Evolutionary conservation across 2,329 filamentous ascomycete species (phyloP).

Genomic region (Aciculosporium take): DNA sequence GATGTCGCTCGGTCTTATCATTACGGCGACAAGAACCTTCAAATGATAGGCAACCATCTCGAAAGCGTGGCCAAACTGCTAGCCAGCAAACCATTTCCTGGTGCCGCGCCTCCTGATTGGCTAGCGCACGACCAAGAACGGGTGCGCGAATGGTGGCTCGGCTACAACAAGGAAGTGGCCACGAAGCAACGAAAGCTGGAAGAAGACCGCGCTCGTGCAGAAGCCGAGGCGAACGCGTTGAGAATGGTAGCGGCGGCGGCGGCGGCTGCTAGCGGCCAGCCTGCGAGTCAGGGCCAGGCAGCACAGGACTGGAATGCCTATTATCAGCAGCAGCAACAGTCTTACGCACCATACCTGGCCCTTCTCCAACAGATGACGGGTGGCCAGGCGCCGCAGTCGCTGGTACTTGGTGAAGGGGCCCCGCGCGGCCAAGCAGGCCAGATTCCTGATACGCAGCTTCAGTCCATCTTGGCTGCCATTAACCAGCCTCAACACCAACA

Average conservation of each 20-base stretch:
- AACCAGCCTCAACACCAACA: slow-evolving; percentile 17
- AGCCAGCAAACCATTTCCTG: slow-evolving; percentile 32
- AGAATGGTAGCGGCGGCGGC: slow-evolving; percentile 9
- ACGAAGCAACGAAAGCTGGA: slow-evolving; percentile 25
- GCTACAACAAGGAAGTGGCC: slow-evolving; percentile 27
- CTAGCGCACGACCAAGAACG: slow-evolving; percentile 31
- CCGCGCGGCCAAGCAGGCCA: slow-evolving; percentile 13
- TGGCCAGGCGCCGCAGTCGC: slow-evolving; percentile 16
- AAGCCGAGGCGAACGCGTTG: slow-evolving; percentile 19
- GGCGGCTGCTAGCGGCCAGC: slow-evolving; percentile 6
- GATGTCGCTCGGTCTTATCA: slow-evolving; percentile 19
- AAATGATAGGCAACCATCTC: slow-evolving; percentile 27
- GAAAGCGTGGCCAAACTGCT: slow-evolving; percentile 28
- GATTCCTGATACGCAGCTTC: slow-evolving; percentile 24
- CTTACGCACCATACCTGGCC: slow-evolving; percentile 28
- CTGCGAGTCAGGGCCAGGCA: slow-evolving; percentile 7
- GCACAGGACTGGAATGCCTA: slow-evolving; percentile 17
- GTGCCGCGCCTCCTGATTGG: slow-evolving; percentile 38
- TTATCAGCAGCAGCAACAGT: slow-evolving; percentile 14
- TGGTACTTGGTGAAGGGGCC: slow-evolving; percentile 6
- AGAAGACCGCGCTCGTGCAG: slow-evolving; percentile 21
- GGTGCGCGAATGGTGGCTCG: slow-evolving; percentile 38
- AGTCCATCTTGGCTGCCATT: slow-evolving; percentile 30
- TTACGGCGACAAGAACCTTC: slow-evolving; percentile 28
- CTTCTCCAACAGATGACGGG: slow-evolving; percentile 26